Percentiles rank a stretch among this genome's conserved stretches.
These are phyloP conservation scores for Suaeda aralocaspica DNA, from an alignment of 148 eudicot genomes.

Conservation along the genomic window DNA sequence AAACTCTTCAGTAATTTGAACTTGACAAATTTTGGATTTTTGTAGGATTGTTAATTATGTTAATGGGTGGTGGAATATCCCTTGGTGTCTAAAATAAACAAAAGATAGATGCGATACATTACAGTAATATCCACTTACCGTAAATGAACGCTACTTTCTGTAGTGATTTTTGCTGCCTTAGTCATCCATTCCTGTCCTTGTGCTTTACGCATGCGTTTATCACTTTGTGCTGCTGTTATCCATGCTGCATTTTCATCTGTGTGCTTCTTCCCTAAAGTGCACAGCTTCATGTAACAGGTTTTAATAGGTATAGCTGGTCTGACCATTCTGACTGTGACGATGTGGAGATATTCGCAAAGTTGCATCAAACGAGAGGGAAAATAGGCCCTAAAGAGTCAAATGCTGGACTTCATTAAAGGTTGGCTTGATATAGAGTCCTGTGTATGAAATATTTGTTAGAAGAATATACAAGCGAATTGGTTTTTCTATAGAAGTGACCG, in stretches of 20 bases:
- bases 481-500: not conserved
- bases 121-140: not conserved
- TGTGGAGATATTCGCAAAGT: slow-evolving; percentile 62
- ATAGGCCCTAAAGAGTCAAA: not conserved
- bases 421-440: not conserved
- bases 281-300: slow-evolving; percentile 36
- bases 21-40: too few relatives aligned
- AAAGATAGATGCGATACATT: not conserved
- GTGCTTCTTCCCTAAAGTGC: not conserved
- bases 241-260: not conserved
- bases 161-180: not conserved
- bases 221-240: not conserved
- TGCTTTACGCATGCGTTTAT: not conserved
- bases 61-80: too few relatives aligned
- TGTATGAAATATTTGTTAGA: not conserved
- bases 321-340: slow-evolving; percentile 45
- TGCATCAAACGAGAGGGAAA: slow-evolving; percentile 30
- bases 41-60: too few relatives aligned
- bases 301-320: slow-evolving; percentile 59
- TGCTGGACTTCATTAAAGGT: not conserved
- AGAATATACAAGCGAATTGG: slow-evolving; percentile 10
- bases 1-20: too few relatives aligned
- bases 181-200: not conserved
- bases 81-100: too few relatives aligned
- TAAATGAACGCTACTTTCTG: not conserved